Conservation (phyloP, 108 stramenopile genomes). For the Seminavis robusta region DNA sequence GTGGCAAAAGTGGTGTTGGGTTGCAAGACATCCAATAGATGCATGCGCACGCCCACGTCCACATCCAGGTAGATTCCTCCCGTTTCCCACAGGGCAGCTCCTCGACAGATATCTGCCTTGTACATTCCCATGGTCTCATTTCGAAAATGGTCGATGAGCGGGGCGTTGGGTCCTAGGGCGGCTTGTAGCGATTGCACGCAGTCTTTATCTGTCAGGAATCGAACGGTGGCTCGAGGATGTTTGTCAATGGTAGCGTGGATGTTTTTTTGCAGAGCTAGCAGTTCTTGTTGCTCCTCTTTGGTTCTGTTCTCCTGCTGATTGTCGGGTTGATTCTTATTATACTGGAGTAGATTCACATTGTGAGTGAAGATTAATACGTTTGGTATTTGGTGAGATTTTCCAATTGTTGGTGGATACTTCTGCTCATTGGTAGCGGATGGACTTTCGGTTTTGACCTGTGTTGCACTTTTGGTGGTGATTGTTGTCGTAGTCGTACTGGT, state of each 20-base stretch:
- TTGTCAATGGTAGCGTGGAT: slow-evolving; percentile 42
- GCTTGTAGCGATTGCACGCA: slow-evolving; percentile 31
- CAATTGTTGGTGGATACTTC: too few relatives aligned
- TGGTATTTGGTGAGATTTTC: slow-evolving; percentile 38
- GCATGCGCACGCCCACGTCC: slow-evolving; percentile 62
- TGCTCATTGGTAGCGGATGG: too few relatives aligned
- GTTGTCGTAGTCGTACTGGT: too few relatives aligned
- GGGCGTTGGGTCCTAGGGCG: slow-evolving; percentile 18
- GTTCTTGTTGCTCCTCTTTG: slow-evolving; percentile 42
- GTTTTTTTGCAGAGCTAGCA: slow-evolving; percentile 41
- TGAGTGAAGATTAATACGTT: slow-evolving; percentile 64
- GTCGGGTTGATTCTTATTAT: neutral
- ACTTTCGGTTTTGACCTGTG: too few relatives aligned
- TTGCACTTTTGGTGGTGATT: too few relatives aligned
- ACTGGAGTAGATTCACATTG: slow-evolving; percentile 49
- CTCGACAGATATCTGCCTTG: slow-evolving; percentile 84
- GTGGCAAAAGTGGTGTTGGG: slow-evolving; percentile 60
- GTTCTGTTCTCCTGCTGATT: neutral
- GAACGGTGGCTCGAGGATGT: slow-evolving; percentile 34
- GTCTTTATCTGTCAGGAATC: slow-evolving; percentile 65
- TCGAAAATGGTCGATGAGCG: slow-evolving; percentile 43
- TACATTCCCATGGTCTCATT: slow-evolving; percentile 72
- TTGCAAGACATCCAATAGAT: slow-evolving; percentile 48
- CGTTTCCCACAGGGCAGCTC: slow-evolving; percentile 65
- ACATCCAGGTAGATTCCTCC: slow-evolving; percentile 84